Conservation (phyloP, 1,284 basidiomycete species). For the Ceratobasidium sp. region DNA sequence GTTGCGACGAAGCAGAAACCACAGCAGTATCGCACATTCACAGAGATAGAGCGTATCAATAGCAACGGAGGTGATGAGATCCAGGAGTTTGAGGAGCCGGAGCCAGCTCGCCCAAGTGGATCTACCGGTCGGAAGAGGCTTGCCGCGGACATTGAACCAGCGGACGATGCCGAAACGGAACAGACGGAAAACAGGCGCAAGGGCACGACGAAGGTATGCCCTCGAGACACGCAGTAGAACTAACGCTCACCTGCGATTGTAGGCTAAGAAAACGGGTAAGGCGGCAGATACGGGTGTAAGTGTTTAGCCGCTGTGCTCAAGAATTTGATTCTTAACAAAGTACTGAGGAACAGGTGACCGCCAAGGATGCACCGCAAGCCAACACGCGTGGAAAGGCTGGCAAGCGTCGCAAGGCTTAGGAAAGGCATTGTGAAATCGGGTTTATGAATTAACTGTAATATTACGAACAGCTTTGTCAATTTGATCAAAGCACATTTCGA, state of each 20-base stretch:
- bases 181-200: slow-evolving; percentile 14
- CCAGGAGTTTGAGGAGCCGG: slow-evolving; percentile 32
- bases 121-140: slow-evolving; percentile 7
- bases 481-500: slow-evolving; percentile 70
- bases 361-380: background rate
- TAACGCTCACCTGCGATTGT: background rate
- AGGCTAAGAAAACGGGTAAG: slow-evolving; percentile 28
- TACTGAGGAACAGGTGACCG: background rate
- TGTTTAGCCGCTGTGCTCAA: background rate
- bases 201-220: background rate
- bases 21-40: slow-evolving; percentile 24
- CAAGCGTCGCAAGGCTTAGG: slow-evolving; percentile 31
- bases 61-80: slow-evolving; percentile 18
- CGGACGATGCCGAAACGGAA: slow-evolving; percentile 17
- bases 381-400: background rate
- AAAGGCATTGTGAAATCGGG: background rate
- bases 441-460: slow-evolving; percentile 33
- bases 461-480: slow-evolving; percentile 55
- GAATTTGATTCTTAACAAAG: background rate
- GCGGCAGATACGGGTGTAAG: background rate
- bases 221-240: background rate
- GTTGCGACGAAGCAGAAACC: background rate
- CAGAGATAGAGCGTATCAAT: background rate
- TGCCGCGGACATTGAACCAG: slow-evolving; percentile 5
- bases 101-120: background rate